These are phyloP conservation scores for Avena atlantica DNA, from an alignment of 176 grass and related monocot genomes.

Conservation along the genomic window DNA sequence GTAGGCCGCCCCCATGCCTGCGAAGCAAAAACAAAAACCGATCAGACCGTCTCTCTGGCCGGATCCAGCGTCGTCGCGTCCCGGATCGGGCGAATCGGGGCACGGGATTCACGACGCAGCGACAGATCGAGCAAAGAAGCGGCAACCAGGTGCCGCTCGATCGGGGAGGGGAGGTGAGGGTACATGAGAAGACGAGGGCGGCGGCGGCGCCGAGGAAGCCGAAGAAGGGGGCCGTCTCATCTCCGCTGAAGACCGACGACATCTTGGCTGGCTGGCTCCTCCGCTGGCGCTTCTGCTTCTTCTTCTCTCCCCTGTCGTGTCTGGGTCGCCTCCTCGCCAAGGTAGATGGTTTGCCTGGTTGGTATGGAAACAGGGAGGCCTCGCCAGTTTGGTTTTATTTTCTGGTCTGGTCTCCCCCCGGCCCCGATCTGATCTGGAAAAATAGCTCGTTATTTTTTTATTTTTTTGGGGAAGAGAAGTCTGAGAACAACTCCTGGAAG, in stretches of 20 bases:
- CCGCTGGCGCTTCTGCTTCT: background rate
- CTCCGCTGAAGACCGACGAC: slow-evolving; percentile 92
- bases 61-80: background rate
- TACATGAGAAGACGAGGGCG: slow-evolving; percentile 96
- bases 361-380: background rate
- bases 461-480: background rate
- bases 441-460: background rate
- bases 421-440: slow-evolving; percentile 38
- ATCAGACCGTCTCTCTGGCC: background rate
- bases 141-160: background rate
- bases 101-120: background rate
- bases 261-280: slow-evolving; percentile 28
- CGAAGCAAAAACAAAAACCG: background rate
- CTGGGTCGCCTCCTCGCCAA: background rate
- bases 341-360: slow-evolving; percentile 19
- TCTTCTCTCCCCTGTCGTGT: background rate
- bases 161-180: background rate
- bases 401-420: background rate
- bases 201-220: slow-evolving; percentile 97
- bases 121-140: slow-evolving; percentile 34
- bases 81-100: slow-evolving; percentile 13
- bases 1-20: slow-evolving; percentile 98
- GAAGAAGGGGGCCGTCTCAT: slow-evolving; percentile 99
- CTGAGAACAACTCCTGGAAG: slow-evolving; percentile 13
- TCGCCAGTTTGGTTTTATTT: slow-evolving; percentile 30